These are phyloP conservation scores for Candida railenensis DNA, from an alignment of 805 yeast species.

Conservation along the genomic window DNA sequence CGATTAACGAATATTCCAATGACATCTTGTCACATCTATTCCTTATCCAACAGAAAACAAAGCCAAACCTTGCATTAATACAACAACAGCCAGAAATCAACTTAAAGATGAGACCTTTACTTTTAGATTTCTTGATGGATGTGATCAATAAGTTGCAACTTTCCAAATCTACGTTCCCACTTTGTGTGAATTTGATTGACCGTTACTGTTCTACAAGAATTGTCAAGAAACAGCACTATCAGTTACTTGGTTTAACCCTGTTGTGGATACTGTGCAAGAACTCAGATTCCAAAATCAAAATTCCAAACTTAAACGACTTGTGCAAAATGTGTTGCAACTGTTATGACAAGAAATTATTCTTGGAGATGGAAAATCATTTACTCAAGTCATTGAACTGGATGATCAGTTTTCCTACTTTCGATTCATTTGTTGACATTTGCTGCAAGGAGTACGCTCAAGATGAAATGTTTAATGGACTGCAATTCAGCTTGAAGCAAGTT, in stretches of 20 bases:
- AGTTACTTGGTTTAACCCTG: conserved; percentile 42
- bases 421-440: conserved; percentile 59
- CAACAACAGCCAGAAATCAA: conserved; percentile 48
- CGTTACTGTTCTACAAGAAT: conserved; percentile 44
- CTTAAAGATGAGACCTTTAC: conserved; percentile 42
- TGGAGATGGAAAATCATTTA: conserved; percentile 69
- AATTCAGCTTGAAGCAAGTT: conserved; percentile 37
- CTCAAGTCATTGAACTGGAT: conserved; percentile 66
- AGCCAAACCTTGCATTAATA: conserved; percentile 34
- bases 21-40: conserved; percentile 40
- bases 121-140: conserved; percentile 44
- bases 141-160: conserved; percentile 41
- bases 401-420: conserved; percentile 60
- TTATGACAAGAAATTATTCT: conserved; percentile 54
- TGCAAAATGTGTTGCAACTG: conserved; percentile 58
- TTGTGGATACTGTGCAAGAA: conserved; percentile 46
- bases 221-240: conserved; percentile 46
- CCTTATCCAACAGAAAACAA: conserved; percentile 25
- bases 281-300: conserved; percentile 55
- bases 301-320: conserved; percentile 52
- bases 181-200: conserved; percentile 45
- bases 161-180: conserved; percentile 41
- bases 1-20: conserved; percentile 44
- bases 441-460: conserved; percentile 9
- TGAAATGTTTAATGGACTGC: conserved; percentile 4